A percentile compares a stretch with the other conserved stretches of the same genome.
phyloP scores from a whole-genome alignment of 345 rosid species.

The Melaleuca quinquenervia region DNA sequence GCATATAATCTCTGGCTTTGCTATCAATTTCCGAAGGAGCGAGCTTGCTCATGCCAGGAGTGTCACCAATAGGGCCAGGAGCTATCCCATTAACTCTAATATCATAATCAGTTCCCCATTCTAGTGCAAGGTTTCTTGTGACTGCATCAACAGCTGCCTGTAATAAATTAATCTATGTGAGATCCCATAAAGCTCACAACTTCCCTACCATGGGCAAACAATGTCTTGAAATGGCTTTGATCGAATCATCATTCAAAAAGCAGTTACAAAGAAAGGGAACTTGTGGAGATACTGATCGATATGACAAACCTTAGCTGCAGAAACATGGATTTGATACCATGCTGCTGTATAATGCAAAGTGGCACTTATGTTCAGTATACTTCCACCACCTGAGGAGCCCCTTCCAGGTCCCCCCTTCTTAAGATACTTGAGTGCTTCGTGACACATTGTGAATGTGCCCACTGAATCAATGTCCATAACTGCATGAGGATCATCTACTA shows the following conservation, averaged over 20 bases:
- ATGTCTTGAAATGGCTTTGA: background rate
- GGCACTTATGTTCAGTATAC: constrained; percentile 68
- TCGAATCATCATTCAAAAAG: background rate
- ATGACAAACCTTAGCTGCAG: constrained; percentile 67
- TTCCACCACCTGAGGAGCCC: constrained; percentile 31
- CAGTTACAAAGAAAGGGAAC: background rate
- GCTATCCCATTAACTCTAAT: constrained; percentile 65
- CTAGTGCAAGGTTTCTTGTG: constrained; percentile 67
- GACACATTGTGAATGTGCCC: constrained; percentile 76
- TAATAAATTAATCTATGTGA: background rate
- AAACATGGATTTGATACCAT: constrained; percentile 80
- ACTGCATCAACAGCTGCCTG: constrained; percentile 78
- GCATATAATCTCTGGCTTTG: constrained; percentile 27
- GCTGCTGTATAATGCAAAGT: constrained; percentile 69
- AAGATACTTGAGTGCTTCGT: constrained; percentile 54
- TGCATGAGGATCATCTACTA: constrained; percentile 7
- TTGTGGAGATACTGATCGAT: background rate
- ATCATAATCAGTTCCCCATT: constrained; percentile 74
- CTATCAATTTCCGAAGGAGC: constrained; percentile 50
- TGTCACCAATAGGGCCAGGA: constrained; percentile 69
- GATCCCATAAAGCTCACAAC: background rate
- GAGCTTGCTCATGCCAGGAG: constrained; percentile 78
- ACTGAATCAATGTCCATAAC: constrained; percentile 76
- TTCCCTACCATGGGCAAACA: background rate
- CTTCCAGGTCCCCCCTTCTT: constrained; percentile 63